Evolutionary conservation across 2,329 filamentous ascomycete species (phyloP).

Genomic region (Rhexocercosporidium sp.): DNA sequence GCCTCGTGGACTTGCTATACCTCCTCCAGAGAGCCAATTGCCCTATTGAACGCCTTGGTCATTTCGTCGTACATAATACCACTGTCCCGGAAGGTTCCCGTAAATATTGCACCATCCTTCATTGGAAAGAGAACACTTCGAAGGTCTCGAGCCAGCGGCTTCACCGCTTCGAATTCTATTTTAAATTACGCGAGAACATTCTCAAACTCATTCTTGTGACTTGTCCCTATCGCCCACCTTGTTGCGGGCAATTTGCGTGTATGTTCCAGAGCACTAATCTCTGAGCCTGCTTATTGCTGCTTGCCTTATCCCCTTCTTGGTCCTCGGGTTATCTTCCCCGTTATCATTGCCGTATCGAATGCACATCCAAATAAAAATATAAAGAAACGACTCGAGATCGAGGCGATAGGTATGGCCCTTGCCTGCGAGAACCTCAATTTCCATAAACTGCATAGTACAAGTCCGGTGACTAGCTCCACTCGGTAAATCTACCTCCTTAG

Average conservation of each 20-base stretch:
- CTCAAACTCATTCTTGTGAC: slow-evolving; percentile 27
- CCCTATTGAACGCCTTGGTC: too few species aligned
- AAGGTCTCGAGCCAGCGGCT: too few species aligned
- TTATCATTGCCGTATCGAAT: slow-evolving; percentile 22
- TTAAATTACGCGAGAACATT: background rate
- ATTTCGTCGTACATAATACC: too few species aligned
- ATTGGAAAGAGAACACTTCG: too few species aligned
- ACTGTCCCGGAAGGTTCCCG: too few species aligned
- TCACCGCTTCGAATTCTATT: too few species aligned
- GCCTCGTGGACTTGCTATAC: too few species aligned
- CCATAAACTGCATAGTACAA: slow-evolving; percentile 26
- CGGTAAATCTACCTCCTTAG: slow-evolving; percentile 24
- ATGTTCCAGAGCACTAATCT: slow-evolving; percentile 38
- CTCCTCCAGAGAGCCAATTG: too few species aligned
- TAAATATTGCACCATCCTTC: too few species aligned
- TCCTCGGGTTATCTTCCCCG: too few species aligned
- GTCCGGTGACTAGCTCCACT: slow-evolving; percentile 26
- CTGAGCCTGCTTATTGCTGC: background rate
- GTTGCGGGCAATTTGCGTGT: slow-evolving; percentile 29
- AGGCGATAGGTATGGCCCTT: slow-evolving; percentile 37
- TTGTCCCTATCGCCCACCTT: slow-evolving; percentile 21
- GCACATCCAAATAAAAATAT: slow-evolving; percentile 37
- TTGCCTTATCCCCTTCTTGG: slow-evolving; percentile 18
- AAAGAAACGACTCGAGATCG: slow-evolving; percentile 33
- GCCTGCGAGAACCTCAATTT: slow-evolving; percentile 25